These are phyloP conservation scores for Yamadazyma conglobata DNA, from an alignment of 1,139 yeast species.

Conservation along the genomic window DNA sequence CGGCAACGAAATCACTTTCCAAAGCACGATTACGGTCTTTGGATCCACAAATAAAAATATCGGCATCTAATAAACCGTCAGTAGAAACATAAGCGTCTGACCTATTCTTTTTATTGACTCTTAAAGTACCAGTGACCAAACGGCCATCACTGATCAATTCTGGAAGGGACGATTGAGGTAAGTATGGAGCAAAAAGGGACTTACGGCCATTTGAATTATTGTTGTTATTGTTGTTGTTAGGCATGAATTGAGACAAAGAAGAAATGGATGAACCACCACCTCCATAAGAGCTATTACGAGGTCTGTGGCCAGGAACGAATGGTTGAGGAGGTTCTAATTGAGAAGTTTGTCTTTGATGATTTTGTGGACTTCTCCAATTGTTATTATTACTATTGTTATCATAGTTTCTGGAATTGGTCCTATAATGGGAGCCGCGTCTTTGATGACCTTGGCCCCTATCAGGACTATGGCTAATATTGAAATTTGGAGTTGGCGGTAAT, in stretches of 20 bases:
- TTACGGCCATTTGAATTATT: conserved; percentile 53
- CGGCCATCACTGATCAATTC: conserved; percentile 86
- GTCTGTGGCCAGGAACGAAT: conserved; percentile 79
- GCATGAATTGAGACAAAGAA: conserved; percentile 46
- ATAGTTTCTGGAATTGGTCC: conserved; percentile 56
- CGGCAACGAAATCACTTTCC: conserved; percentile 95
- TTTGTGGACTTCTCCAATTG: conserved; percentile 60
- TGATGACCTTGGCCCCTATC: conserved; percentile 36
- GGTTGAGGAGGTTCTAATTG: conserved; percentile 48
- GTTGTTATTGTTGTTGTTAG: conserved; percentile 22
- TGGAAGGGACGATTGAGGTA: conserved; percentile 91
- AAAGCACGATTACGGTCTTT: conserved; percentile 96
- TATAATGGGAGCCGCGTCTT: conserved; percentile 49
- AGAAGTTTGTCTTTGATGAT: conserved; percentile 26
- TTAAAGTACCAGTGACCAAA: conserved; percentile 83
- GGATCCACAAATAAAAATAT: conserved; percentile 97
- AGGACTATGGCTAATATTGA: conserved; percentile 38
- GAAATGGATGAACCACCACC: conserved; percentile 59
- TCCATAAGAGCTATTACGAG: conserved; percentile 63
- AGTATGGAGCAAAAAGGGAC: conserved; percentile 90
- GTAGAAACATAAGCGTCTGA: conserved; percentile 98
- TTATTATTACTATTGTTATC: conserved; percentile 45
- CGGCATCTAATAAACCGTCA: conserved; percentile 92
- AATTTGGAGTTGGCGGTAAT: conserved; percentile 48
- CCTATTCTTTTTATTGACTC: conserved; percentile 93